Conservation (phyloP, 176 grass and related monocot genomes). For the Oryza meyeriana region DNA sequence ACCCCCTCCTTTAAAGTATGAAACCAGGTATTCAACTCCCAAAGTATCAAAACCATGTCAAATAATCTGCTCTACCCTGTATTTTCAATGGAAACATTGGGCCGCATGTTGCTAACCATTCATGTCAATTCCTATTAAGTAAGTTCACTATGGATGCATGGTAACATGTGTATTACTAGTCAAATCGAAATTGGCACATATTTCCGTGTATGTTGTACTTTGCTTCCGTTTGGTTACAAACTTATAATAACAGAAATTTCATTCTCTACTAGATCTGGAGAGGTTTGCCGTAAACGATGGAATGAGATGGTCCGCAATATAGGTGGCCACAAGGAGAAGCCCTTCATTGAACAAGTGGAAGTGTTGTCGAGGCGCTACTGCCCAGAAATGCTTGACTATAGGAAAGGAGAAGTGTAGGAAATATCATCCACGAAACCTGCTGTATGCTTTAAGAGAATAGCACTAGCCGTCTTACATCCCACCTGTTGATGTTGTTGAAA, state of each 20-base stretch:
- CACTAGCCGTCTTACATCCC: background rate
- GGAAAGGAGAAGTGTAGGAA: slow-evolving; percentile 9
- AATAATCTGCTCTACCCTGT: background rate
- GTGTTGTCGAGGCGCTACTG: slow-evolving; percentile 56
- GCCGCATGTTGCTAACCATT: background rate
- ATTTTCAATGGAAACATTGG: background rate
- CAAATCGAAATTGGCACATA: background rate
- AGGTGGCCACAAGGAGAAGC: slow-evolving; percentile 48
- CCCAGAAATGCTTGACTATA: slow-evolving; percentile 65
- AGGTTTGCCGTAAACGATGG: slow-evolving; percentile 63
- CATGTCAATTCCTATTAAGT: background rate
- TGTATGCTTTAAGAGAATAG: background rate
- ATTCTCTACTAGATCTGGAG: slow-evolving; percentile 54
- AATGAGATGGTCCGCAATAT: slow-evolving; percentile 66
- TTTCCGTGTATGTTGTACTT: background rate
- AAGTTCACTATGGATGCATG: background rate
- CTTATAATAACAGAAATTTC: background rate
- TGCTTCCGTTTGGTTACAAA: background rate
- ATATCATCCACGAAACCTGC: background rate
- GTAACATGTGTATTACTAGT: background rate
- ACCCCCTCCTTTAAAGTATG: too few species aligned
- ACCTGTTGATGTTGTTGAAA: background rate
- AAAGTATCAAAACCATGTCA: too few species aligned
- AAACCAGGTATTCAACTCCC: too few species aligned
- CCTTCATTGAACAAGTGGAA: slow-evolving; percentile 78